Percentiles rank a stretch among this genome's conserved stretches.
phyloP scores from a whole-genome alignment of 345 rosid species.

The Arabis hirsuta region DNA sequence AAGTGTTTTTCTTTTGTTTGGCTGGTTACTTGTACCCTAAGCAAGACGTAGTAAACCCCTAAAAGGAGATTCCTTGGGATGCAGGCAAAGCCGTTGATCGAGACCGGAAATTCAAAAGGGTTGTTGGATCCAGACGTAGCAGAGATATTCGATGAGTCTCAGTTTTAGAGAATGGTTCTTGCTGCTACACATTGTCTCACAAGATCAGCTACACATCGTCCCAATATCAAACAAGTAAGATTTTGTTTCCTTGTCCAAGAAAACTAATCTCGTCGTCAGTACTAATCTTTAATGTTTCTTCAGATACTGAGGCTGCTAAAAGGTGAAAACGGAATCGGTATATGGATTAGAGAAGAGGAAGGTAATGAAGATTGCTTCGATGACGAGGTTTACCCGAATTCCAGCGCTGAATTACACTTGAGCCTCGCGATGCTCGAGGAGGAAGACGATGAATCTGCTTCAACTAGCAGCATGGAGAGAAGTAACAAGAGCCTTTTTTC shows the following conservation, averaged over 20 bases:
- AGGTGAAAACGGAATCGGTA: slow-evolving; percentile 52
- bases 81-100: slow-evolving; percentile 79
- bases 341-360: slow-evolving; percentile 35
- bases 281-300: slow-evolving; percentile 18
- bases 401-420: slow-evolving; percentile 56
- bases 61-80: slow-evolving; percentile 21
- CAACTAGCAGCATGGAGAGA: slow-evolving; percentile 63
- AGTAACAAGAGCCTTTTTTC: slow-evolving; percentile 41
- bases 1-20: slow-evolving; percentile 27
- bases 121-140: slow-evolving; percentile 64
- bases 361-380: slow-evolving; percentile 54
- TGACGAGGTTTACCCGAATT: slow-evolving; percentile 82
- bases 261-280: not conserved
- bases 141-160: slow-evolving; percentile 51
- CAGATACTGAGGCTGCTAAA: slow-evolving; percentile 67
- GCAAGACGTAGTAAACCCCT: slow-evolving; percentile 3
- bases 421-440: slow-evolving; percentile 70
- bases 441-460: slow-evolving; percentile 57
- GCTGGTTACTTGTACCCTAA: slow-evolving; percentile 1
- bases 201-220: slow-evolving; percentile 74
- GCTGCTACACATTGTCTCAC: slow-evolving; percentile 79
- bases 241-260: not conserved
- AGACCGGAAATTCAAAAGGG: slow-evolving; percentile 51
- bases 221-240: slow-evolving; percentile 50
- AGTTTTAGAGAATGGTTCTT: slow-evolving; percentile 72